A percentile compares a stretch with the other conserved stretches of the same genome.
These are phyloP conservation scores for Lipomyces sp. DNA, from an alignment of 805 yeast species.

Conservation along the genomic window DNA sequence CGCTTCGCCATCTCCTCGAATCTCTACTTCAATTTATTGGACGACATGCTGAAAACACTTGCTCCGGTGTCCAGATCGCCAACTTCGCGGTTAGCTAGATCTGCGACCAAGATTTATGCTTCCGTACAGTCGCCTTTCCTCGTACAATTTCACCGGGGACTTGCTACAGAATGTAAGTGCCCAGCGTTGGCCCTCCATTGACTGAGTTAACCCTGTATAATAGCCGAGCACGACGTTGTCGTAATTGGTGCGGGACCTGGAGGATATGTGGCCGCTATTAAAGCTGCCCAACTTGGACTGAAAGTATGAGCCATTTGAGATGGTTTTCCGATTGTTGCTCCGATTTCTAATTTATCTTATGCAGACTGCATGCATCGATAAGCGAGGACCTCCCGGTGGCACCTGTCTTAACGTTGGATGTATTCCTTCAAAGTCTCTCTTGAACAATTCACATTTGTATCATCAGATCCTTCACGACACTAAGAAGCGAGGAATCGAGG, in stretches of 20 bases:
- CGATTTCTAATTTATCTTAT: background rate
- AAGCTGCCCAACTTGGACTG: conserved; percentile 94
- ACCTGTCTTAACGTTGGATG: conserved; percentile 99
- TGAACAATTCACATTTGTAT: conserved; percentile 92
- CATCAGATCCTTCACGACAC: conserved; percentile 89
- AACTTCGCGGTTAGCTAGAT: conserved; percentile 18
- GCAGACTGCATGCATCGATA: conserved; percentile 90
- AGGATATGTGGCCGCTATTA: conserved; percentile 98
- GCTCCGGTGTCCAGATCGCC: conserved; percentile 16
- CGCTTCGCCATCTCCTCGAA: background rate
- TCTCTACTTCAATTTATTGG: background rate
- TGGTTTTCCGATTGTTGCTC: background rate
- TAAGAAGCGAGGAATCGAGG: conserved; percentile 85
- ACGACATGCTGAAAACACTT: conserved; percentile 16
- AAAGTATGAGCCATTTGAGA: conserved; percentile 46
- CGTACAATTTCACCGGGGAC: conserved; percentile 28
- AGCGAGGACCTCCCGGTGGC: conserved; percentile 96
- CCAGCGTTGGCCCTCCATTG: background rate
- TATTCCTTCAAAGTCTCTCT: conserved; percentile 94
- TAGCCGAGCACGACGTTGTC: conserved; percentile 77
- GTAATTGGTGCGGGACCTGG: conserved; percentile 99
- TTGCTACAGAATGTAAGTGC: conserved; percentile 33
- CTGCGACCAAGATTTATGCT: conserved; percentile 16
- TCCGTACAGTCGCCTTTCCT: conserved; percentile 10
- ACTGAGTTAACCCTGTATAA: background rate